These are phyloP conservation scores for Jacaranda copaia DNA, from an alignment of 257 asterid species.

Conservation along the genomic window DNA sequence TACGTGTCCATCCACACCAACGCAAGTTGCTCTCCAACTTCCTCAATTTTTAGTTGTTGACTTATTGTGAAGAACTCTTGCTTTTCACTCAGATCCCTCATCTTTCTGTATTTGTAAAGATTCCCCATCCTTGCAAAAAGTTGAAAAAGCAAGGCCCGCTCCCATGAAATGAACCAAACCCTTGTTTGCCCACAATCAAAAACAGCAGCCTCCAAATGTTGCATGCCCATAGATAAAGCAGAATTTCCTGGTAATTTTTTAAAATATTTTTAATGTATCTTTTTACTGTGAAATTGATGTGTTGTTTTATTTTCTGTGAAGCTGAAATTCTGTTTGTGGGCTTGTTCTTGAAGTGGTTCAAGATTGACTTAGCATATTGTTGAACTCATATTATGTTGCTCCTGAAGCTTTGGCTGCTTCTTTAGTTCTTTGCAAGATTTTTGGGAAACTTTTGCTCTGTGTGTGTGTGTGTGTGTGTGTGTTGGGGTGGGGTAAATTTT, in stretches of 20 bases:
- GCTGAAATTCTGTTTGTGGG: conserved; percentile 31
- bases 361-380: conserved; percentile 16
- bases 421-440: neutral
- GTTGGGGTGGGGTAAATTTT: neutral
- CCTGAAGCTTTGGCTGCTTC: neutral
- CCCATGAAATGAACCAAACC: conserved; percentile 38
- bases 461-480: too few relatives aligned
- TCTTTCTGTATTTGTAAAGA: conserved; percentile 27
- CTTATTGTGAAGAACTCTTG: neutral
- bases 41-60: conserved; percentile 23
- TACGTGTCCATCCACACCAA: conserved; percentile 34
- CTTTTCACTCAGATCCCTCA: conserved; percentile 26
- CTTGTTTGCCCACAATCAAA: conserved; percentile 10
- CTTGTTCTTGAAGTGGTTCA: conserved; percentile 11
- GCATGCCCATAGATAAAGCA: conserved; percentile 25
- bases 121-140: conserved; percentile 27
- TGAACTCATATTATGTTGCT: conserved; percentile 17
- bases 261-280: neutral
- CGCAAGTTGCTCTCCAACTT: conserved; percentile 29
- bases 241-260: conserved; percentile 21
- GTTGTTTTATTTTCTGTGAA: conserved; percentile 13
- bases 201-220: conserved; percentile 23
- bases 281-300: neutral
- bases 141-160: conserved; percentile 36
- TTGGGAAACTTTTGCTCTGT: neutral